Evolutionary conservation across 2,329 filamentous ascomycete genomes (phyloP), one percentile per base, ranked within the genome.

Genomic region (Fusarium sp.): DNA sequence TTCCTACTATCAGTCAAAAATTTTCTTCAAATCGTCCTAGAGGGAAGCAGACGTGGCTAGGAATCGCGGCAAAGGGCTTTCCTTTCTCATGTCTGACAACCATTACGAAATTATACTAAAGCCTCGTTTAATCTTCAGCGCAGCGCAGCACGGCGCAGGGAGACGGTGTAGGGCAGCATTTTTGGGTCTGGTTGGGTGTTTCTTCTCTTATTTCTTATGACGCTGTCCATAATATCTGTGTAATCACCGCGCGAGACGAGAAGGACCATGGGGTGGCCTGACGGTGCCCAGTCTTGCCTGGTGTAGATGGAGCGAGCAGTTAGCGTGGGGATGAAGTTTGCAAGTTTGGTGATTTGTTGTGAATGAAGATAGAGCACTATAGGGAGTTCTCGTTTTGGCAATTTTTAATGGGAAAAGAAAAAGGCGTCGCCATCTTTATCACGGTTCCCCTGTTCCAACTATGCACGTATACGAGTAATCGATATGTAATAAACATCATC

Each of bases 91-190:
- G 75, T 79, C 77, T 76, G 74, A 76, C 76, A 77, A 81, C 74
- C 74, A 76, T 78, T 68, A 79, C 73, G 76, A 79, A 76, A 75
- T 71, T 77, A 78, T 77, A 76, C 63, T 77, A 71, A 79, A 79
- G 73, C 74, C 69, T 75, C 70, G 73, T 78, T 76, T 77, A 76
- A 77, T 76, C 76, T 77, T 79, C 76, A 66, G 62, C 63, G 63
- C 75, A 79, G 79, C 79, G 78, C 80, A 79, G 77, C 77, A 79
- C 75, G 77, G 79, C 79, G 80, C 79, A 79, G 66, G 76, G 75
- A 75, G 79, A 78, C 76, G 72, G 79, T 78, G 74, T 72, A 76
- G 77, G 79, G 74, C 75, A 79, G 78, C 79, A 80, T 81, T 81
- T 63, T 78, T 78, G 77, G 68, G 68, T 80, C 68, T 78, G 76